Percentiles rank a stretch among this genome's conserved stretches.
These are phyloP conservation scores for Pyrenula aspistea DNA, from an alignment of 495 filamentous ascomycete species.

Conservation along the genomic window DNA sequence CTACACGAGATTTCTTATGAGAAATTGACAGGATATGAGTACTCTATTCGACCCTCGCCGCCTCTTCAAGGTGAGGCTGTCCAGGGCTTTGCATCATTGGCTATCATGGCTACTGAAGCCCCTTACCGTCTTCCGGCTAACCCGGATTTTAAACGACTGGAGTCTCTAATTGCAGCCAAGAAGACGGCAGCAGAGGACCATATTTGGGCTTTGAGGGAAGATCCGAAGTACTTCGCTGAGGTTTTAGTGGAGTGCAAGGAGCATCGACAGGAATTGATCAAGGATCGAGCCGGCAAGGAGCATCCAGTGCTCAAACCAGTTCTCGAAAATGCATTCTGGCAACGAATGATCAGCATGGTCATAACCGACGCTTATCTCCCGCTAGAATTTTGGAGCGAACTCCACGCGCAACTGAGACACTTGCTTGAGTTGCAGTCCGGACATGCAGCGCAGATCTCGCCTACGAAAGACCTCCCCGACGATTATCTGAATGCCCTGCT, in stretches of 20 bases:
- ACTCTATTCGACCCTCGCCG: conserved; percentile 17
- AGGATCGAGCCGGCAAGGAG: conserved; percentile 13
- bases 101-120: conserved; percentile 26
- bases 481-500: conserved; percentile 21
- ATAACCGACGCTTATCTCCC: conserved; percentile 12
- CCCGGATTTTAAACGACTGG: conserved; percentile 26
- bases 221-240: conserved; percentile 38
- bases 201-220: conserved; percentile 39
- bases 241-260: conserved; percentile 21
- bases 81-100: conserved; percentile 15
- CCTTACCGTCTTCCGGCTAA: conserved; percentile 29
- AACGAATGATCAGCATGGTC: conserved; percentile 15
- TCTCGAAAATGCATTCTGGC: conserved; percentile 16
- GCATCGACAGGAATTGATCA: conserved; percentile 26
- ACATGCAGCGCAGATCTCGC: conserved; percentile 15
- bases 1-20: conserved; percentile 26
- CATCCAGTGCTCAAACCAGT: conserved; percentile 15
- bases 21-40: conserved; percentile 6
- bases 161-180: conserved; percentile 25
- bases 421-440: conserved; percentile 16
- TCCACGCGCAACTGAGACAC: conserved; percentile 15
- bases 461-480: conserved; percentile 18
- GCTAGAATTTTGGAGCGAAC: conserved; percentile 14
- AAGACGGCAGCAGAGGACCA: conserved; percentile 30
- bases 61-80: conserved; percentile 3